Percentiles rank a stretch among this genome's conserved stretches.
Evolutionary conservation across 345 rosid genomes (phyloP).

Genomic region (Salix dunnii): DNA sequence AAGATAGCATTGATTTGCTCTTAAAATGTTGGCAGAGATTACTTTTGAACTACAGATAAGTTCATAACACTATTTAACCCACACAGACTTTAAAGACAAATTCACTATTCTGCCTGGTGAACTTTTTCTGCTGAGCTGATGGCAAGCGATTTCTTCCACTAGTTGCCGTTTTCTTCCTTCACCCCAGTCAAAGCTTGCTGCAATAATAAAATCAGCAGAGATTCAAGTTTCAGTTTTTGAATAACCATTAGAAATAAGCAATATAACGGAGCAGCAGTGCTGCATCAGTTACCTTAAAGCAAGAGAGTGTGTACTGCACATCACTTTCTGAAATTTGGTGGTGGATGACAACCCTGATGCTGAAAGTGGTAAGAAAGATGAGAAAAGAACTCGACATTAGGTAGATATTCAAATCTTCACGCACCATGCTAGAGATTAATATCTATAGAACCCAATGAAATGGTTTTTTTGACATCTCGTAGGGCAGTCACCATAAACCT

Average conservation of each 20-base stretch:
- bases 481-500: not conserved
- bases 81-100: not conserved
- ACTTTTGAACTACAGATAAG: not conserved
- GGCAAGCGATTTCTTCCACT: conserved; percentile 4
- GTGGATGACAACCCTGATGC: conserved; percentile 76
- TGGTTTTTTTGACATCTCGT: too few species aligned
- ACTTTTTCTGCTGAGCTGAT: not conserved
- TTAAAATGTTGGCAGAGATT: not conserved
- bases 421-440: not conserved
- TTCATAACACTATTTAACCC: not conserved
- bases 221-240: not conserved
- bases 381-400: not conserved
- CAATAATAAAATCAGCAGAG: conserved; percentile 11
- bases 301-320: conserved; percentile 59
- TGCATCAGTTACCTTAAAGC: conserved; percentile 50
- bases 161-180: conserved; percentile 35
- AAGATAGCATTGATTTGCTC: not conserved
- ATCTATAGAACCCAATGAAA: too few species aligned
- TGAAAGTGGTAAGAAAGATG: conserved; percentile 24
- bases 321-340: conserved; percentile 77
- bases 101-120: not conserved
- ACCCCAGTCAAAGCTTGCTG: conserved; percentile 44
- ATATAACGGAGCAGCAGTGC: not conserved
- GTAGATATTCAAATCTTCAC: not conserved
- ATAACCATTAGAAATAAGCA: not conserved